Evolutionary conservation across 495 filamentous ascomycete species (phyloP).

Genomic region (Neurospora cerealis): DNA sequence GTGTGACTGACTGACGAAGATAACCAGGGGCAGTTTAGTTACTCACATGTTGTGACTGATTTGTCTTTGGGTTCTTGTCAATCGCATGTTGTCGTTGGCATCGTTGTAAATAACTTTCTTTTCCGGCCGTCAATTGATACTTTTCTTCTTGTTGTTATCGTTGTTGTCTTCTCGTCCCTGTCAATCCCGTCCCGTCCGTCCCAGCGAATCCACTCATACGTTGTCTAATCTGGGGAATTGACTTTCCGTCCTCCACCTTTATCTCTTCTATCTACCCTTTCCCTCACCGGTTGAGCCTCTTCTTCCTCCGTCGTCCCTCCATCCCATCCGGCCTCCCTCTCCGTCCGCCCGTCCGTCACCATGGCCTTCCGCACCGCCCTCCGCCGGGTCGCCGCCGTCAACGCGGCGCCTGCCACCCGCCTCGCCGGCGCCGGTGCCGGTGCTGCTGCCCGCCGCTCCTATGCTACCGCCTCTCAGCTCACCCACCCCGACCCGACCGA

Average conservation of each 20-base stretch:
- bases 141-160: not conserved
- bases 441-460: conserved; percentile 12
- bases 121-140: not conserved
- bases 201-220: not conserved
- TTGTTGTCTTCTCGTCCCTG: not conserved
- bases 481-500: conserved; percentile 67
- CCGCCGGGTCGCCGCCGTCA: conserved; percentile 16
- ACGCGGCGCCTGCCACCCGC: conserved; percentile 13
- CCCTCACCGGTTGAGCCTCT: not conserved
- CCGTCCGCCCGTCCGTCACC: not conserved
- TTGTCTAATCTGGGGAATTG: not conserved
- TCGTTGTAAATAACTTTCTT: not conserved
- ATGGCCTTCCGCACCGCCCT: conserved; percentile 23
- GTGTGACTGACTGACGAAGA: not conserved
- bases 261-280: not conserved
- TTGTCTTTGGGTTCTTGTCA: not conserved
- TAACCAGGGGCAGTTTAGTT: not conserved
- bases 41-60: not conserved
- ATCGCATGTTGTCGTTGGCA: not conserved
- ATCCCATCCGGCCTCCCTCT: not conserved
- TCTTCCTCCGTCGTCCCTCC: not conserved
- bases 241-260: not conserved
- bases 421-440: conserved; percentile 13
- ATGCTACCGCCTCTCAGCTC: conserved; percentile 7
- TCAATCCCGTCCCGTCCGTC: not conserved